These are phyloP conservation scores for Talaromyces islandicus DNA, from an alignment of 2,329 filamentous ascomycete genomes.

Conservation along the genomic window DNA sequence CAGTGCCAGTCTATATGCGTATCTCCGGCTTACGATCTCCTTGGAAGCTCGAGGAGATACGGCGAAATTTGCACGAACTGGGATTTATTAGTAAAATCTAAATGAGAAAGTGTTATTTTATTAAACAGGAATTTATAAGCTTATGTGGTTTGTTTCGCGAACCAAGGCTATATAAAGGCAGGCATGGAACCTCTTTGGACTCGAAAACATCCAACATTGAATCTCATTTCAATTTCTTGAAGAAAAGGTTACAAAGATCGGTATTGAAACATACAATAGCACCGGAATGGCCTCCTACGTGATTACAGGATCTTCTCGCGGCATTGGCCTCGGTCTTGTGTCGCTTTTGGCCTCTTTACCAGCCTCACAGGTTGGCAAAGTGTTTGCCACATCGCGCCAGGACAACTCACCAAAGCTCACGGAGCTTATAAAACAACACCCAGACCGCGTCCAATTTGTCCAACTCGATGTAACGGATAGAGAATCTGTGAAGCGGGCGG, in stretches of 20 bases:
- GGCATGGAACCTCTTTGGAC: background rate
- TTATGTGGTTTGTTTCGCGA: background rate
- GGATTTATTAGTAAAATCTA: background rate
- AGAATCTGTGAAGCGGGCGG: background rate
- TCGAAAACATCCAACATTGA: background rate
- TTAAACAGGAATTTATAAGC: background rate
- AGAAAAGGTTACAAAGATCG: background rate
- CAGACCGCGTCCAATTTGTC: background rate
- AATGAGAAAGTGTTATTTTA: background rate
- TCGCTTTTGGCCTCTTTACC: background rate
- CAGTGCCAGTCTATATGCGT: background rate
- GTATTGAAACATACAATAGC: background rate
- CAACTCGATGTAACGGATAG: background rate
- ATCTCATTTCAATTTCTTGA: background rate
- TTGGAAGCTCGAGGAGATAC: background rate
- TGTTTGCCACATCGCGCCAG: background rate
- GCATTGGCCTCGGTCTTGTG: background rate
- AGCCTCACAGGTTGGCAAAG: background rate
- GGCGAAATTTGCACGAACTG: background rate
- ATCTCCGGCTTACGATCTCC: background rate
- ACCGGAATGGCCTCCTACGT: conserved; percentile 2
- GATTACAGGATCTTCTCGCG: conserved; percentile 1
- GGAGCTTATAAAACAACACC: background rate
- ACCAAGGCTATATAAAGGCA: background rate
- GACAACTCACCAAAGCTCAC: background rate